Evolutionary conservation across 2,329 filamentous ascomycete species (phyloP).

Genomic region (Epichloe sylvatica): DNA sequence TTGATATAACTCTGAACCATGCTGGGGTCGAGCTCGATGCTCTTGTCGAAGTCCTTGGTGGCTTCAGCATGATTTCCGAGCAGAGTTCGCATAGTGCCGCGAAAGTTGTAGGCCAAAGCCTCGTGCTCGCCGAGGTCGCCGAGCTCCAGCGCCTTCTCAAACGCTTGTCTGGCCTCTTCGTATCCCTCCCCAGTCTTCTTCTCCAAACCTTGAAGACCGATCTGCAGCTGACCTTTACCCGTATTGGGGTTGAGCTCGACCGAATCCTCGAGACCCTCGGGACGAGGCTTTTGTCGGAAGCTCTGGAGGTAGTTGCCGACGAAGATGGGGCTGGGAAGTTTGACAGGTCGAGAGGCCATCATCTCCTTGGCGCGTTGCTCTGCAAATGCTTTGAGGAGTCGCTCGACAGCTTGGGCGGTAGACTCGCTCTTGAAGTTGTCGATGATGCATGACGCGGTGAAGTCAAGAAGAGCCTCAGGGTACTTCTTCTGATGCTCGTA

Average conservation of each 20-base stretch:
- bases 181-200: conserved; percentile 86
- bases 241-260: conserved; percentile 64
- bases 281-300: conserved; percentile 73
- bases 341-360: conserved; percentile 69
- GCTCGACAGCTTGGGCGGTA: conserved; percentile 80
- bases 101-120: conserved; percentile 89
- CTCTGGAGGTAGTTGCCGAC: conserved; percentile 98
- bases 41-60: conserved; percentile 76
- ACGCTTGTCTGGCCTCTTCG: conserved; percentile 71
- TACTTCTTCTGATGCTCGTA: conserved; percentile 88
- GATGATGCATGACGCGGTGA: conserved; percentile 97
- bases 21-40: conserved; percentile 73
- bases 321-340: conserved; percentile 88
- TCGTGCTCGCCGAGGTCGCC: conserved; percentile 70
- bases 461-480: conserved; percentile 91
- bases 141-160: conserved; percentile 76
- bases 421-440: conserved; percentile 89
- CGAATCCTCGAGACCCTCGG: conserved; percentile 67
- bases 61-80: conserved; percentile 77
- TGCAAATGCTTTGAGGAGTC: conserved; percentile 90
- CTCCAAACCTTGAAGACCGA: conserved; percentile 66
- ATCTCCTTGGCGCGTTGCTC: conserved; percentile 89
- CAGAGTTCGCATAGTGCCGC: conserved; percentile 88
- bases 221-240: conserved; percentile 73
- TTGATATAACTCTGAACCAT: conserved; percentile 98